Percentiles rank a stretch among this genome's conserved stretches.
These are phyloP conservation scores for Colletotrichum paranaense DNA, from an alignment of 2,329 filamentous ascomycete species.

Conservation along the genomic window DNA sequence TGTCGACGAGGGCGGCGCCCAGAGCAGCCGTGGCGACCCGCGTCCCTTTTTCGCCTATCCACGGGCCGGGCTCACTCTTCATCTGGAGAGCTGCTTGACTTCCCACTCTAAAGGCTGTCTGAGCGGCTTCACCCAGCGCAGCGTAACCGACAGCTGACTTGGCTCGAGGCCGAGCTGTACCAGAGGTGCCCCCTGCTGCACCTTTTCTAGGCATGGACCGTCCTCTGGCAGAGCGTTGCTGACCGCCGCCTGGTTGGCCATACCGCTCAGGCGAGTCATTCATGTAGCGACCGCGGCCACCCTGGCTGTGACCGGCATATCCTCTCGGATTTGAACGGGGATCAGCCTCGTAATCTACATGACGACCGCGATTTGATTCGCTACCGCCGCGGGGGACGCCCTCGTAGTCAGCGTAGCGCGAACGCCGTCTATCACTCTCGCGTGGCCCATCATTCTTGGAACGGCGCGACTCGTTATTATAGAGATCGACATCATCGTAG, in stretches of 20 bases:
- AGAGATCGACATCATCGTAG: constrained; percentile 13
- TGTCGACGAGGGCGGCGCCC: constrained; percentile 60
- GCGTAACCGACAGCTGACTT: constrained; percentile 35
- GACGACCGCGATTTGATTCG: not conserved
- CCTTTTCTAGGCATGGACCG: constrained; percentile 28
- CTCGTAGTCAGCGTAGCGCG: constrained; percentile 13
- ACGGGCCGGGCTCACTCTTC: constrained; percentile 56
- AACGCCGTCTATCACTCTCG: not conserved
- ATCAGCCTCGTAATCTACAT: not conserved
- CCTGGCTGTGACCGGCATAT: not conserved
- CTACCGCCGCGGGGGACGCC: not conserved
- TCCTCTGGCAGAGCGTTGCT: constrained; percentile 17
- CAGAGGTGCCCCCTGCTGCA: not conserved
- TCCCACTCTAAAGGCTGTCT: constrained; percentile 59
- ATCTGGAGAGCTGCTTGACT: constrained; percentile 60
- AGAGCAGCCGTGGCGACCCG: constrained; percentile 61
- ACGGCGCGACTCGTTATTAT: not conserved
- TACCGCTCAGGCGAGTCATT: constrained; percentile 23
- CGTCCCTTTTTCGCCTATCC: constrained; percentile 61
- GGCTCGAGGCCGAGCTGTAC: constrained; percentile 36
- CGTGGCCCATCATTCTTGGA: not conserved
- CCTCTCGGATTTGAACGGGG: not conserved
- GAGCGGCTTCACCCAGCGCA: constrained; percentile 48
- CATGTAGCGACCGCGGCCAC: constrained; percentile 7
- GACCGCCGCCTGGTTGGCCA: not conserved